Base-by-base conservation (phyloP, 192 early-diverging fungal genomes). In the Entrophospora sp. region DNA sequence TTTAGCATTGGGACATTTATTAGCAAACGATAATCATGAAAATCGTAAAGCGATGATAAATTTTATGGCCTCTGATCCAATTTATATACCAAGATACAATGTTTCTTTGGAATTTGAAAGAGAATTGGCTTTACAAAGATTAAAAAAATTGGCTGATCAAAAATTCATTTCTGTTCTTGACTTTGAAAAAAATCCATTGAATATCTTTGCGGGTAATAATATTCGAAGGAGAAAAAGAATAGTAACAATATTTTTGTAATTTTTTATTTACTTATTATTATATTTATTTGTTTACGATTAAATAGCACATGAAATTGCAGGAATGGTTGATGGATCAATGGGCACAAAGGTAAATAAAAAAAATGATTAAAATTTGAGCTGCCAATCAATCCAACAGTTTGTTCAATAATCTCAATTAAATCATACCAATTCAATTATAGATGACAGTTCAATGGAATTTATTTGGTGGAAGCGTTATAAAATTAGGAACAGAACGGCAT, bases 401-500 rank as follows among this genome's bases (percentile, higher is more conserved):
- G n/a, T 57, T 35, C n/a, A 20, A 9, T 5, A 24, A 18, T 52
- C 7, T 25, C 25, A 5, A 31, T 53, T 14, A 14, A 52, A 52
- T 52, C 12, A 52, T 22, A 49, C 22, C 5, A 3, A 55, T 5
- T 58, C 43, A 38, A 25, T 14, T 43, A 2, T 30, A 69, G 63
- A 66, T 78, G 71, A 78, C 77, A 38, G 85, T 87, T 35, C 80
- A 87, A 63, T 83, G 74, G 63, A 87, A 87, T 67, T 68, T 87
- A 68, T 85, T 86, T 73, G 85, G 85, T 30, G 85, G 80, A 32
- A 87, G 83, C 0, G 68, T 88, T 13, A 85, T 90, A 72, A 87
- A 87, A 69, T 71, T 89, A 22, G 89, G 89, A 25, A 86, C 85
- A 25, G 76, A 90, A 61, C 74, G 89, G 34, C 89, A 90, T 66